Conservation (phyloP, 257 asterid genomes). For the Nemophila menziesii region DNA sequence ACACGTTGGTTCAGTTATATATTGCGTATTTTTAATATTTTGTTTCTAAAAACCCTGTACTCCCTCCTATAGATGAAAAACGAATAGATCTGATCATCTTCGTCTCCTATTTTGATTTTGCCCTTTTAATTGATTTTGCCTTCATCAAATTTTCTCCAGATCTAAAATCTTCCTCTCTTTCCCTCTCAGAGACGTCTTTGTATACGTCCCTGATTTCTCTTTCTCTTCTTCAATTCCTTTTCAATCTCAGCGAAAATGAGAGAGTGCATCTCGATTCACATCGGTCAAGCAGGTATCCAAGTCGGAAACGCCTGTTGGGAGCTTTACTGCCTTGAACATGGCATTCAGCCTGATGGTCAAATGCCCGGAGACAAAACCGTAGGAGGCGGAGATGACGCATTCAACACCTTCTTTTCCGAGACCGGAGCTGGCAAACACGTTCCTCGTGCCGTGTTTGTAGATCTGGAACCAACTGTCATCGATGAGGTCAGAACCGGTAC, state of each 20-base stretch:
- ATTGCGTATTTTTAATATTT: too few species aligned
- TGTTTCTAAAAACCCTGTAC: too few species aligned
- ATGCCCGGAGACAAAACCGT: slow-evolving; percentile 21
- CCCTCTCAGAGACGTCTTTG: slow-evolving; percentile 28
- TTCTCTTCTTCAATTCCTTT: not conserved
- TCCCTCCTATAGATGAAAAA: too few species aligned
- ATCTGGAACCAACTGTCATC: slow-evolving; percentile 23
- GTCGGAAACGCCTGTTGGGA: slow-evolving; percentile 26
- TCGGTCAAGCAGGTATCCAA: slow-evolving; percentile 23
- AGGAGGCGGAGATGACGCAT: slow-evolving; percentile 20
- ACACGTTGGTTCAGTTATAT: too few species aligned
- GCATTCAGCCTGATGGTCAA: slow-evolving; percentile 24
- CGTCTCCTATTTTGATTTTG: too few species aligned
- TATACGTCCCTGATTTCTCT: slow-evolving; percentile 17
- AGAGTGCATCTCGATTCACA: slow-evolving; percentile 27
- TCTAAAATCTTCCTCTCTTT: too few species aligned
- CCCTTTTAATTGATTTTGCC: too few species aligned
- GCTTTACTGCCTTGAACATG: slow-evolving; percentile 22
- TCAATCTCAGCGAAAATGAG: slow-evolving; percentile 6
- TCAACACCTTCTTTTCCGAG: slow-evolving; percentile 25
- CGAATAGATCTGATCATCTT: too few species aligned
- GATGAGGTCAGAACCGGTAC: slow-evolving; percentile 20
- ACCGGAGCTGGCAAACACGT: slow-evolving; percentile 20
- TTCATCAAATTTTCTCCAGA: too few species aligned
- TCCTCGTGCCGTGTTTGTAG: slow-evolving; percentile 22